phyloP scores from a whole-genome alignment of 2,329 filamentous ascomycete genomes.

The Dothistroma septosporum region DNA sequence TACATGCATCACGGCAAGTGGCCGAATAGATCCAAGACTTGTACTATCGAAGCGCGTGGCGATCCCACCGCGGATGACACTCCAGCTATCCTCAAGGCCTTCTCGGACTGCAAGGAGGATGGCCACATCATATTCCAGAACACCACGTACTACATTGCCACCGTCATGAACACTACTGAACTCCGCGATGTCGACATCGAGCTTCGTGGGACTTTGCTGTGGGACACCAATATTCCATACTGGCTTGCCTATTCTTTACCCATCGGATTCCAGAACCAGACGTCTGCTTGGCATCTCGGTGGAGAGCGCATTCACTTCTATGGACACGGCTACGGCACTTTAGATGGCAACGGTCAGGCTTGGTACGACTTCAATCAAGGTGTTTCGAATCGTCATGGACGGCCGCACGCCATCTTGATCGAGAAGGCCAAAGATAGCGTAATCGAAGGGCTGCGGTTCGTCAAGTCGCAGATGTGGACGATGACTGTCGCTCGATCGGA shows the following conservation, averaged over 20 bases:
- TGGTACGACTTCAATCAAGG: conserved; percentile 49
- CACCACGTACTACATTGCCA: conserved; percentile 39
- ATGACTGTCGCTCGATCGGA: conserved; percentile 52
- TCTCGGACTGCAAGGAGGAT: conserved; percentile 48
- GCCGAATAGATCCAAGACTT: conserved; percentile 24
- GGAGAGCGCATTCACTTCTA: conserved; percentile 49
- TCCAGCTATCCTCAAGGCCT: conserved; percentile 51
- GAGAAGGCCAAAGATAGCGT: conserved; percentile 47
- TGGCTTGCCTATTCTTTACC: conserved; percentile 52
- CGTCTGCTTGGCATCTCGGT: conserved; percentile 53
- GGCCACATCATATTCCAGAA: conserved; percentile 51
- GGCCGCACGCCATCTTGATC: conserved; percentile 53
- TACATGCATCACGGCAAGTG: conserved; percentile 24
- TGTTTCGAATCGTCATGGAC: conserved; percentile 30
- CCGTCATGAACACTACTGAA: conserved; percentile 36
- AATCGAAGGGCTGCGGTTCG: conserved; percentile 48
- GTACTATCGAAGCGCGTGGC: conserved; percentile 17
- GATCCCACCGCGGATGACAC: conserved; percentile 43
- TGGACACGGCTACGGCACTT: conserved; percentile 50
- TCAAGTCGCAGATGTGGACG: conserved; percentile 53
- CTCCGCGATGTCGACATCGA: conserved; percentile 48
- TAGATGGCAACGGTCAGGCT: conserved; percentile 57
- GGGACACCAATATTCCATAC: conserved; percentile 44
- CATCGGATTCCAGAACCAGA: conserved; percentile 55
- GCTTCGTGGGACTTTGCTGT: conserved; percentile 46